phyloP scores from a whole-genome alignment of 2,329 filamentous ascomycete genomes.

The Colletotrichum coccodes region DNA sequence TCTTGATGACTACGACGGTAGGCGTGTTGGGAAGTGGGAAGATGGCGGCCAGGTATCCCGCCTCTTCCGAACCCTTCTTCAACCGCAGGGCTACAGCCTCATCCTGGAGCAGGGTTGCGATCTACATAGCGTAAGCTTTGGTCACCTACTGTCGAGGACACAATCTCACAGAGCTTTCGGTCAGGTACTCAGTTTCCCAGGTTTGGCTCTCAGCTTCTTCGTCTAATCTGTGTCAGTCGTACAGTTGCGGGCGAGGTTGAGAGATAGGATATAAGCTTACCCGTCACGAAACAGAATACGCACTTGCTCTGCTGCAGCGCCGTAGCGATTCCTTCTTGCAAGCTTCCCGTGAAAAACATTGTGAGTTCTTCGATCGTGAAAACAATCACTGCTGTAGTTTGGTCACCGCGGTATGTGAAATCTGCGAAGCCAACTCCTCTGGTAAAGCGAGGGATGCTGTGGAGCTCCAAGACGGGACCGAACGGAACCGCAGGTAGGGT shows the following conservation, averaged over 20 bases:
- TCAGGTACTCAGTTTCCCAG: constrained; percentile 79
- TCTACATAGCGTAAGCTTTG: neutral
- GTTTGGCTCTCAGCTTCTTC: constrained; percentile 72
- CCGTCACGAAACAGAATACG: constrained; percentile 86
- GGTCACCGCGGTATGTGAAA: neutral
- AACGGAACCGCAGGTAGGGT: neutral
- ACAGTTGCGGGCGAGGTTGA: neutral
- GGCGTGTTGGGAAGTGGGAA: constrained; percentile 85
- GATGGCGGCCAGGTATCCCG: constrained; percentile 82
- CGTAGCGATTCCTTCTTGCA: constrained; percentile 82
- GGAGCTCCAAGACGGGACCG: too few species aligned
- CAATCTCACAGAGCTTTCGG: constrained; percentile 61
- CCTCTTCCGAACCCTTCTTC: constrained; percentile 79
- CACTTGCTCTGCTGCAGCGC: constrained; percentile 81
- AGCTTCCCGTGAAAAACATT: constrained; percentile 85
- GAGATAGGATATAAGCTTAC: constrained; percentile 53
- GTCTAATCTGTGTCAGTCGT: constrained; percentile 58
- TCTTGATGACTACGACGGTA: constrained; percentile 81
- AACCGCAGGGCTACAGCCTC: constrained; percentile 78
- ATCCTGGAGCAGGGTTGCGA: constrained; percentile 11
- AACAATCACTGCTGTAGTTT: neutral
- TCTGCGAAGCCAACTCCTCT: neutral
- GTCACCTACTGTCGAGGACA: too few species aligned
- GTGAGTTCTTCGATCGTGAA: constrained; percentile 25
- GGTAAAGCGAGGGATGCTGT: neutral